Base-by-base conservation (phyloP, 768 basidiomycete genomes). In the Kwoniella botswanensis region DNA sequence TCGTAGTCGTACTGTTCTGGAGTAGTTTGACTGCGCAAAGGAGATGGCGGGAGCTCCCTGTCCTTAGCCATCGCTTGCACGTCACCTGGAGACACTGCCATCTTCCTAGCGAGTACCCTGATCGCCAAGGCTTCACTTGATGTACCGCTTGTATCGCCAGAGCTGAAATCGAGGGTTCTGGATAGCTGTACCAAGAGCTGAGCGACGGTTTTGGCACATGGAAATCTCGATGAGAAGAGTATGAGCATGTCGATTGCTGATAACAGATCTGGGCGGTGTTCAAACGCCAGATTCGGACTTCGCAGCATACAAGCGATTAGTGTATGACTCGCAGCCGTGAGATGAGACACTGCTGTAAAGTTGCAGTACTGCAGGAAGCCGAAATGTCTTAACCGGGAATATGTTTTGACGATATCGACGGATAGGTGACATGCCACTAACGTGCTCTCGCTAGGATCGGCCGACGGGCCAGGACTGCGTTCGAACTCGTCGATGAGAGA, bases 271-370 rank as follows among this genome's bases (percentile, higher is more conserved):
- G 65, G 65, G 24, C 65, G 65, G 35, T 66, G 54, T 13, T 66
- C 65, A 35, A 57, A 66, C 5, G 54, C 43, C 43, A 66, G 43
- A 17, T 66, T 56, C 13, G 29, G 26, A 26, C 54, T 66, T 12
- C 65, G 26, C 4, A 66, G 26, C 65, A 66, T 66, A 29, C 65
- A 66, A 3, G 65, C 65, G 43, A 66, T 66, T n/a, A 66, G 55
- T 9, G 65, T 66, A 66, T 66, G 65, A n/a, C 65, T 58, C 17
- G 65, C 65, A 35, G 65, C 65, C 1, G 65, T 66, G 41, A 66
- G 55, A 17, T 66, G 65, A 15, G 65, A 66, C 3, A 66, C 65
- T 7, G 65, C 56, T 41, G 29, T 66, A 42, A 66, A 66, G 55
- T 55, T 66, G 41, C 65, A 66, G 35, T 66, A 58, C 22, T 66